Evolutionary conservation across 345 rosid species (phyloP), one percentile per base, ranked within the genome.

Genomic region (Excoecaria cochinchinensis): DNA sequence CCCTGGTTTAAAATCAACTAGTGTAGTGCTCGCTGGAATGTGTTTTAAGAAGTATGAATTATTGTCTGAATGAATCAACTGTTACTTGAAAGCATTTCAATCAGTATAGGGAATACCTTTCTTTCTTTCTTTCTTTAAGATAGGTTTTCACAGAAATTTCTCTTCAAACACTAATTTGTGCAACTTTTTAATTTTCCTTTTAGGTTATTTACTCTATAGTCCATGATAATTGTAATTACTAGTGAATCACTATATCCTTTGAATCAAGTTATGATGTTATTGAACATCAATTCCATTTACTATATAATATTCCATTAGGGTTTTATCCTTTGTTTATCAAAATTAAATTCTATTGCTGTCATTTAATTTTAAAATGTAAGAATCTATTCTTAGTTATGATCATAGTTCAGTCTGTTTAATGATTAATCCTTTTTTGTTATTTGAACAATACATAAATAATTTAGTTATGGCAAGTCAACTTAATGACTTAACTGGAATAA

Each of bases 21-120:
- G 21, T 65, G 31, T n/a, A 22, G n/a, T 66, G 10, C 50, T 53
- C 74, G 22, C 56, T 12, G 8, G 8, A 21, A 69, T 57, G 53
- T 50, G 17, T 55, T 66, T 62, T 19, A 11, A 73, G 60, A 77
- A 47, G 62, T 47, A 5, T 69, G 65, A 11, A 16, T 22, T 61
- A 9, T 38, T 25, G 42, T 22, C 52, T 17, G 48, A 21, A 21
- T 25, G 42, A 61, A 22, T 62, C 12, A 24, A 59, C 47, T 24
- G 9, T 19, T 48, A 61, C 38, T 46, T 46, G 31, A 44, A 47
- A 14, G 44, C 48, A 65, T 59, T 55, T 60, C 59, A 15, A 11
- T 38, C 4, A 12, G 5, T 17, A 52, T 24, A 10, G 48, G 67
- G 57, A 38, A 53, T 72, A 16, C 36, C 31, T 2, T 31, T 31